Evolutionary conservation across 495 filamentous ascomycete species (phyloP).

Genomic region (Patellaria atrata): DNA sequence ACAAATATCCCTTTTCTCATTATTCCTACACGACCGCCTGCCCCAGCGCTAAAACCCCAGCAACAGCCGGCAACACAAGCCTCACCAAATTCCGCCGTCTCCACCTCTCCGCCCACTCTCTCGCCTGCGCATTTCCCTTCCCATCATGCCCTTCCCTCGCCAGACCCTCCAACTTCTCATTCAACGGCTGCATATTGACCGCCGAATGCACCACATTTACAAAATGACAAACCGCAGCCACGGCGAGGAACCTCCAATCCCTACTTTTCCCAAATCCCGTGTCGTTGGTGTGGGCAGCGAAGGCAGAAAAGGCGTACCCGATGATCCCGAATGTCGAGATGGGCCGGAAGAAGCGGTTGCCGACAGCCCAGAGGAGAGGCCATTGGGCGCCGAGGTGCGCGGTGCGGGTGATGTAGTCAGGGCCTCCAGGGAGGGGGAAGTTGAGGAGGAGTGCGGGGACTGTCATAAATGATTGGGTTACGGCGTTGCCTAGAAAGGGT

Average conservation of each 20-base stretch:
- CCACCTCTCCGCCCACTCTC: conserved; percentile 13
- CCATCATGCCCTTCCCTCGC: conserved; percentile 3
- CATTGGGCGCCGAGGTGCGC: conserved; percentile 33
- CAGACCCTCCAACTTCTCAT: conserved; percentile 32
- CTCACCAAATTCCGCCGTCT: conserved; percentile 13
- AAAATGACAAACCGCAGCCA: conserved; percentile 30
- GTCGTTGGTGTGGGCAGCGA: conserved; percentile 1
- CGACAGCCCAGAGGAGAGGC: conserved; percentile 34
- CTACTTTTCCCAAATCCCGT: conserved; percentile 1
- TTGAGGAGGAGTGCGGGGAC: conserved; percentile 32
- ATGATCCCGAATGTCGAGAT: conserved; percentile 34
- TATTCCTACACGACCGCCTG: conserved; percentile 14
- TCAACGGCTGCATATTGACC: conserved; percentile 37
- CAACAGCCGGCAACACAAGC: conserved; percentile 27
- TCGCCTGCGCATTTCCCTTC: conserved; percentile 12
- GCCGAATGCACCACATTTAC: conserved; percentile 34
- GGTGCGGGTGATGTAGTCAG: conserved; percentile 27
- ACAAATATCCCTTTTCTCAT: no score
- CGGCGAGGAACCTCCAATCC: conserved; percentile 31
- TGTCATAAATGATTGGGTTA: conserved; percentile 38
- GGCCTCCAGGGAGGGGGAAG: conserved; percentile 30
- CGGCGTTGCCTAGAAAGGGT: conserved; percentile 30
- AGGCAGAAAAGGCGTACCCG: conserved; percentile 31
- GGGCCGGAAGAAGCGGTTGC: conserved; percentile 36
- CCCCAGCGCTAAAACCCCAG: conserved; percentile 28